Evolutionary conservation across 139 green algal genomes (phyloP), one percentile per base, ranked within the genome.

Genomic region (Haematococcus lacustris): DNA sequence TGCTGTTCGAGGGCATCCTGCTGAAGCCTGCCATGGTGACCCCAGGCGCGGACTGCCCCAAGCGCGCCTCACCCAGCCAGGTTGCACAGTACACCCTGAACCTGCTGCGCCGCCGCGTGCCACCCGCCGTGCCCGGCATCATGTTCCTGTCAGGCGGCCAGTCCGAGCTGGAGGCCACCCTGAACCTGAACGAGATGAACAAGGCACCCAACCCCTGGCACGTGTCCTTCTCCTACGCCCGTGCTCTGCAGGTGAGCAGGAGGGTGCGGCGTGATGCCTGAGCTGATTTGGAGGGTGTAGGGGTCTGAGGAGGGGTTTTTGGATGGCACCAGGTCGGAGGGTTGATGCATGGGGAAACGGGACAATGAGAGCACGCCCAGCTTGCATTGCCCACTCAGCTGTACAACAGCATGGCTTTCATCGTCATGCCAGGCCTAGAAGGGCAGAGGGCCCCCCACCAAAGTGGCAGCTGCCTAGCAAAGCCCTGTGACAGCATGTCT

Each of bases 141-240:
- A 99, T 99, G 95, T 98, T 99, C 94, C 91, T 99, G 83, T 98
- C 92, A 28, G 95, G 95, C 70, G 95, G 95, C 78, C 95, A 98
- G 91, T 98, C 93, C 38, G 95, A 99, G 91, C 86, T 98, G 60
- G 95, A 99, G 94, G 89, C 95, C 37, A 98, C 95, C 64, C 87
- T 98, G 38, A 98, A 99, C 92, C 86, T 99, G 66, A 98, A 99
- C 85, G 95, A 94, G 82, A 99, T 99, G 95, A 98, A 99, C 95
- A 88, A 97, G 91, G 79, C 65, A 47, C 91, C 95, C 81, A 99
- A 99, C 93, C 95, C 95, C n/a, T 99, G 95, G 95, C 94, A 98
- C 85, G 95, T 99, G 86, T 98, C 95, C 53, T 99, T 99, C 95
- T 98, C 94, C n/a, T 99, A 98, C 86, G 95, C 95, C 28, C 93